A percentile compares a stretch with the other conserved stretches of the same genome.
Conservation (phyloP, 2,329 filamentous ascomycete species). For the Sporothrix brunneoviolacea region DNA sequence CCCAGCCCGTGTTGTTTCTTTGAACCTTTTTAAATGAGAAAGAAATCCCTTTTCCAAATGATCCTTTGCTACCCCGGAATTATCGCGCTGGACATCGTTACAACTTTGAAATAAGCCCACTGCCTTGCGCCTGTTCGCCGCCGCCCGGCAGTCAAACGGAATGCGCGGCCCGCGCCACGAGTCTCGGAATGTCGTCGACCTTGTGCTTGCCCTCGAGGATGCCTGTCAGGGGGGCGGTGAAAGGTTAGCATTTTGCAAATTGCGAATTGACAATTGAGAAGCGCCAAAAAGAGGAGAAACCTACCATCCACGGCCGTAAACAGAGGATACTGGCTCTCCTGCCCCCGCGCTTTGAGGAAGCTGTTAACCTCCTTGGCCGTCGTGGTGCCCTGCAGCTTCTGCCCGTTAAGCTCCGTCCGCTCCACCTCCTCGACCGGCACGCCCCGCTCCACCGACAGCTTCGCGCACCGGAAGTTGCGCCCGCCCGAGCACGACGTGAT, state of each 20-base stretch:
- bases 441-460: constrained; percentile 73
- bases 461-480: constrained; percentile 90
- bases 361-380: constrained; percentile 88
- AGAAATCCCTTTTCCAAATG: no score
- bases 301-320: constrained; percentile 75
- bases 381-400: constrained; percentile 90
- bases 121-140: no score
- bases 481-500: constrained; percentile 92
- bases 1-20: no score
- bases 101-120: no score
- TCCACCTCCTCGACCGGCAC: constrained; percentile 83
- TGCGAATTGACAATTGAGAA: no score
- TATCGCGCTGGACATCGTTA: no score
- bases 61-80: no score
- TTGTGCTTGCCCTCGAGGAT: constrained; percentile 71
- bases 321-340: constrained; percentile 80
- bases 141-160: no score
- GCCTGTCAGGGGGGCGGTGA: constrained; percentile 29
- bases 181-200: constrained; percentile 71
- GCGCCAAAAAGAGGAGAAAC: background rate
- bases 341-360: constrained; percentile 72
- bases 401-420: constrained; percentile 82
- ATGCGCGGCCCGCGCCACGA: constrained; percentile 39
- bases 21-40: no score
- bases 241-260: background rate